These are phyloP conservation scores for Wallacemonas sp. DNA, from an alignment of 208 protist genomes.

Conservation along the genomic window DNA sequence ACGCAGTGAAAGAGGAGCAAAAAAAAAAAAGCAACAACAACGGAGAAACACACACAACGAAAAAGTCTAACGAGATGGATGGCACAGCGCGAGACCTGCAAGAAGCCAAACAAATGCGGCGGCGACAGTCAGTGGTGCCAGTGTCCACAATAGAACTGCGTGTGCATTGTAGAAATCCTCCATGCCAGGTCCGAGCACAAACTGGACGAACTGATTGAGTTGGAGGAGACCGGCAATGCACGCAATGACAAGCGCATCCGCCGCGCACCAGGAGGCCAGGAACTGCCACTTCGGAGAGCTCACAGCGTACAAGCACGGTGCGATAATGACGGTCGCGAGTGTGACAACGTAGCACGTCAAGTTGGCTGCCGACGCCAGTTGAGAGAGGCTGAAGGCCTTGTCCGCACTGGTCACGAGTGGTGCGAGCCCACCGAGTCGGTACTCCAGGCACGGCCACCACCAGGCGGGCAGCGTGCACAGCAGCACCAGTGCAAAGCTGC, in stretches of 20 bases:
- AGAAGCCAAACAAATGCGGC: conserved; percentile 36
- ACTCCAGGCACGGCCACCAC: conserved; percentile 31
- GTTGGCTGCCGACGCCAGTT: conserved; percentile 12
- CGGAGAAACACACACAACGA: too few species aligned
- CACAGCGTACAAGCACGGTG: conserved; percentile 39
- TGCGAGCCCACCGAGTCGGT: conserved; percentile 20
- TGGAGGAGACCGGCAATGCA: conserved; percentile 90
- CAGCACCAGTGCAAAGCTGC: conserved; percentile 6
- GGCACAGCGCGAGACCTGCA: background rate
- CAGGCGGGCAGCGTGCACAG: conserved; percentile 39
- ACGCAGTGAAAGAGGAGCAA: too few species aligned
- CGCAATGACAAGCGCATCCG: conserved; percentile 89
- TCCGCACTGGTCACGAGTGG: conserved; percentile 2
- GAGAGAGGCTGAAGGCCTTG: conserved; percentile 12
- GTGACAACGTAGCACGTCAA: conserved; percentile 20
- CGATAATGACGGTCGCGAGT: conserved; percentile 44
- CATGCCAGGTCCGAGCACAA: conserved; percentile 72
- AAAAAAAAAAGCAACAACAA: too few species aligned
- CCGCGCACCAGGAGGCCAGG: conserved; percentile 90
- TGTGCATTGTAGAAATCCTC: conserved; percentile 47
- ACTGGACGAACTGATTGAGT: conserved; percentile 89
- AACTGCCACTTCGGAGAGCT: conserved; percentile 23
- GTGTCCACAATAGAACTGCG: conserved; percentile 56
- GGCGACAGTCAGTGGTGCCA: conserved; percentile 34
- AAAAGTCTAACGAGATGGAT: too few species aligned